A percentile compares a stretch with the other conserved stretches of the same genome.
These are phyloP conservation scores for Suillus spraguei DNA, from an alignment of 768 basidiomycete genomes.

Conservation along the genomic window DNA sequence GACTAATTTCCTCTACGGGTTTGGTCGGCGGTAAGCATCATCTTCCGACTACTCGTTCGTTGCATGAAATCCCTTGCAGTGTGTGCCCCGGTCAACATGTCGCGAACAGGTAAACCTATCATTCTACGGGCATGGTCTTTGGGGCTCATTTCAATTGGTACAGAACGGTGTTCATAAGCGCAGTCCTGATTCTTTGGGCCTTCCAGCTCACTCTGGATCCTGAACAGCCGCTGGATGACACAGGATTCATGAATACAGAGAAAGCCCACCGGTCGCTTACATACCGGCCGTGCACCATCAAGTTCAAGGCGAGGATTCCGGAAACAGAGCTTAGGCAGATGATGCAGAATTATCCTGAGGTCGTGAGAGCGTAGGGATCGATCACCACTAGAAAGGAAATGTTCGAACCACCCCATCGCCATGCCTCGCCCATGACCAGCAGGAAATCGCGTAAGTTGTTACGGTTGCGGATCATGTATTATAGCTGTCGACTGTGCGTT, in stretches of 20 bases:
- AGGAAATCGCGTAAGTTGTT: neutral
- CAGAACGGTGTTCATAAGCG: constrained; percentile 60
- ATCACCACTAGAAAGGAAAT: neutral
- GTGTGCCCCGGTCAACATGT: constrained; percentile 47
- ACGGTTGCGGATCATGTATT: neutral
- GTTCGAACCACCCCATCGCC: no score
- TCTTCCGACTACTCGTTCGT: neutral
- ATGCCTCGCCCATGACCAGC: no score
- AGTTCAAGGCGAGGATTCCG: constrained; percentile 46
- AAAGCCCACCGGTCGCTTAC: neutral
- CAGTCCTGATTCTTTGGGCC: constrained; percentile 57
- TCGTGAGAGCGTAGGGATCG: neutral
- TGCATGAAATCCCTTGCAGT: constrained; percentile 24
- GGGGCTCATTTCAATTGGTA: constrained; percentile 13
- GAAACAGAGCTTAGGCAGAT: constrained; percentile 1
- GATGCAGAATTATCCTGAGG: neutral
- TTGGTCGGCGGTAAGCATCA: constrained; percentile 49
- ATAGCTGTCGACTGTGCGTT: neutral
- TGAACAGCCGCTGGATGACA: constrained; percentile 35
- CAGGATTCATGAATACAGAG: constrained; percentile 49
- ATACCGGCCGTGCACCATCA: constrained; percentile 55
- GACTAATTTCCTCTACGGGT: constrained; percentile 53
- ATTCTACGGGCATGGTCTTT: constrained; percentile 22
- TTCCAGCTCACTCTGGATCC: neutral
- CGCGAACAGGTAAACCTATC: constrained; percentile 24